phyloP scores from a whole-genome alignment of 2,329 filamentous ascomycete species.

The Trichoderma citrinoviride region DNA sequence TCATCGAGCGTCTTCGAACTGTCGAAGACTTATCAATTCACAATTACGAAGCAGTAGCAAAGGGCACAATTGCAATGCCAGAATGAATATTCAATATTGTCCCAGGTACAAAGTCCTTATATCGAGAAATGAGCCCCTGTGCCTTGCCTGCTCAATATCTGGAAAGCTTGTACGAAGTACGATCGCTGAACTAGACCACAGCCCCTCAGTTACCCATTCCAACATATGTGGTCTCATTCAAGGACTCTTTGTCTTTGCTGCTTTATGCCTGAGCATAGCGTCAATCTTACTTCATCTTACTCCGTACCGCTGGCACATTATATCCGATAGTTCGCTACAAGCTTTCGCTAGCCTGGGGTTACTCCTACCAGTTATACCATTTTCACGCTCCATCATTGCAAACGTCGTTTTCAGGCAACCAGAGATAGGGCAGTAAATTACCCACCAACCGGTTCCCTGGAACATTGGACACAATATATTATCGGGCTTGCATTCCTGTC shows the following conservation, averaged over 20 bases:
- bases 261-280: not conserved
- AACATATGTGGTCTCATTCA: not conserved
- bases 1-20: not conserved
- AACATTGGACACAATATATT: not conserved
- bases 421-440: too few relatives aligned
- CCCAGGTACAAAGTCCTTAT: too few relatives aligned
- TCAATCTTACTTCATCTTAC: slow-evolving; percentile 7
- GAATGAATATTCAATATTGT: too few relatives aligned
- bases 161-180: too few relatives aligned
- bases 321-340: not conserved
- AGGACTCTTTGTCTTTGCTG: not conserved
- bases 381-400: too few relatives aligned
- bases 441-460: not conserved
- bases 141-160: too few relatives aligned
- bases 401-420: too few relatives aligned
- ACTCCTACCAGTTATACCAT: not conserved
- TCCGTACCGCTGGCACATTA: not conserved
- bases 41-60: not conserved
- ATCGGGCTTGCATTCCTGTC: not conserved
- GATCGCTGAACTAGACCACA: not conserved
- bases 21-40: not conserved
- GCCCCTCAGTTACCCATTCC: not conserved
- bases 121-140: too few relatives aligned
- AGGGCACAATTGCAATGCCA: too few relatives aligned
- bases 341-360: not conserved